These are phyloP conservation scores for Arachis hypogaea DNA, from an alignment of 306 rosid species.

Conservation along the genomic window DNA sequence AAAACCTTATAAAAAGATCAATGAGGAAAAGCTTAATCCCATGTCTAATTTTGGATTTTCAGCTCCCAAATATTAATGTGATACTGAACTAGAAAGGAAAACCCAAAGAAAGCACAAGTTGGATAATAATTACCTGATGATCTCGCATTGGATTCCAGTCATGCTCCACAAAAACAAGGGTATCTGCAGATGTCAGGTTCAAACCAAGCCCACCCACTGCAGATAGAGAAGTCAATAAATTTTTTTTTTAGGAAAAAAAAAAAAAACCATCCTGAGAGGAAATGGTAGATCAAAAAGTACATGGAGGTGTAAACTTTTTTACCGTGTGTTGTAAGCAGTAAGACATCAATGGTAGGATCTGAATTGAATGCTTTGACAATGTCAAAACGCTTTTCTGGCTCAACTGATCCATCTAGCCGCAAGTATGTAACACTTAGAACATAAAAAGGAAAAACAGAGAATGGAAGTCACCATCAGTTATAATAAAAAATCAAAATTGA, in stretches of 20 bases:
- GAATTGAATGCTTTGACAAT: slow-evolving; percentile 95
- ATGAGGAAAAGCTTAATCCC: slow-evolving; percentile 2
- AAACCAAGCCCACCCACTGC: slow-evolving; percentile 98
- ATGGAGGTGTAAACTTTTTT: slow-evolving; percentile 22
- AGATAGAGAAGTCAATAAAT: slow-evolving; percentile 33
- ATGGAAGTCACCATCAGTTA: not conserved
- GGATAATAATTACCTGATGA: slow-evolving; percentile 69
- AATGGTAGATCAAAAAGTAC: slow-evolving; percentile 4
- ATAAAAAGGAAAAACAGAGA: slow-evolving; percentile 5
- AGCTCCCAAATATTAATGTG: slow-evolving; percentile 18
- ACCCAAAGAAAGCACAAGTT: slow-evolving; percentile 29
- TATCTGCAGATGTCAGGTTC: slow-evolving; percentile 97
- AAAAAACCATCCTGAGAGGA: slow-evolving; percentile 8
- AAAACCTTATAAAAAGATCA: not conserved
- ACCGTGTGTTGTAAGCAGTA: slow-evolving; percentile 97
- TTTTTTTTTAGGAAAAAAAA: slow-evolving; percentile 17
- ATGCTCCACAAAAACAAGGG: slow-evolving; percentile 95
- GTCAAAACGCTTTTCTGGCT: slow-evolving; percentile 85
- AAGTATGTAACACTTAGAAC: slow-evolving; percentile 74
- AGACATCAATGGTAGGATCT: slow-evolving; percentile 93
- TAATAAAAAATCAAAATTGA: slow-evolving; percentile 6
- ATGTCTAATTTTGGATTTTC: slow-evolving; percentile 19
- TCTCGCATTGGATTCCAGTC: slow-evolving; percentile 99
- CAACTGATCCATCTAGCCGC: slow-evolving; percentile 96
- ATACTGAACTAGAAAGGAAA: slow-evolving; percentile 9